phyloP scores from a whole-genome alignment of 1,284 basidiomycete genomes.

The Ustilago loliicola region DNA sequence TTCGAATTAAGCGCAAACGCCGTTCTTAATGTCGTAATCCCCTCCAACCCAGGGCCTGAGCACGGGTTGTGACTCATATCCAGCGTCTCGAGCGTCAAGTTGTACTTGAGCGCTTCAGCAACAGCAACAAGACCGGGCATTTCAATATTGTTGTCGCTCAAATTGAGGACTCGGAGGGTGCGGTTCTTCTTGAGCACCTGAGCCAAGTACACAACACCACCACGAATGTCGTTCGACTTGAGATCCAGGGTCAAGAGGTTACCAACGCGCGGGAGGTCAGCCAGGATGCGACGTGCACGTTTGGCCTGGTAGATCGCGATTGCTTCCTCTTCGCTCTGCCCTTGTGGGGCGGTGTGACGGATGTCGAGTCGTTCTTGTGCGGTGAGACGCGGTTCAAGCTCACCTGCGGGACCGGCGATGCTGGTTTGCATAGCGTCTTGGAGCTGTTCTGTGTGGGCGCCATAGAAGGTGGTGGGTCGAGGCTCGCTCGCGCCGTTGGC shows the following conservation, averaged over 20 bases:
- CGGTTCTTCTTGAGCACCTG: constrained; percentile 96
- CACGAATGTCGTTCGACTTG: constrained; percentile 86
- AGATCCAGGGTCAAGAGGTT: constrained; percentile 89
- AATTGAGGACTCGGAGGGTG: constrained; percentile 91
- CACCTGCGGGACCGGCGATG: constrained; percentile 30
- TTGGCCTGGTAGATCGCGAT: constrained; percentile 55
- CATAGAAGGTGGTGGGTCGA: constrained; percentile 31
- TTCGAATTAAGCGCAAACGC: constrained; percentile 93
- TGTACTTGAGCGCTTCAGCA: constrained; percentile 95
- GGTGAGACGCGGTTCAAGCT: constrained; percentile 44
- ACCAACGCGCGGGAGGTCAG: constrained; percentile 85
- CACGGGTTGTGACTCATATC: constrained; percentile 95
- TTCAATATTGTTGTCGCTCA: constrained; percentile 93
- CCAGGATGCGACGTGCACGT: constrained; percentile 54
- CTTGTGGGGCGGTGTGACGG: constrained; percentile 24
- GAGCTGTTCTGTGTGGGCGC: constrained; percentile 47
- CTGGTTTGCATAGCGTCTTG: constrained; percentile 51
- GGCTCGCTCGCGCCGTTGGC: constrained; percentile 10
- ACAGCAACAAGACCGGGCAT: constrained; percentile 82
- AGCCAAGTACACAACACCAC: constrained; percentile 87
- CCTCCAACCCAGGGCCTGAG: constrained; percentile 85
- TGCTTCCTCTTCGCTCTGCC: constrained; percentile 53
- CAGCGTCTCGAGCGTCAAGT: constrained; percentile 90
- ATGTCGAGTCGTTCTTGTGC: constrained; percentile 36
- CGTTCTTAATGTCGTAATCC: constrained; percentile 76